Base-by-base conservation (phyloP, 2,329 filamentous ascomycete genomes). In the Camillea tinctor region DNA sequence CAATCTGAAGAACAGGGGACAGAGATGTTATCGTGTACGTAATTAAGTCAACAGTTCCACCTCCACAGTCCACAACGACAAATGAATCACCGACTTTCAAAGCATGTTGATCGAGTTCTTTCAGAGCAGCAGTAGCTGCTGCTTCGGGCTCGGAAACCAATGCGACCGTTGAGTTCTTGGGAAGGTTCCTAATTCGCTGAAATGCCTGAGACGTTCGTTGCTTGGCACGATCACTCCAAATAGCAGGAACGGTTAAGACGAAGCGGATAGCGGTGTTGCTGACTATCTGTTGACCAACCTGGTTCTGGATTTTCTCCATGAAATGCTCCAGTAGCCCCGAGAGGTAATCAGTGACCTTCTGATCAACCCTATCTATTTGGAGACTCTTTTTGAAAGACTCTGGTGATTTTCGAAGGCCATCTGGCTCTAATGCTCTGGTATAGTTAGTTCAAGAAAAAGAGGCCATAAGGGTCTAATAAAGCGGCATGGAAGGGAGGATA, bases 181-280 rank as follows among this genome's bases (percentile, higher is more conserved):
- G 72, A 3, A 77, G 66, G 8, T 70, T 71, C 1, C 67, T 64
- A 21, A 79, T 74, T 17, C 73, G 74, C 44, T 77, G 73, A 50
- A 77, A 80, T 17, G 81, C 80, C 54, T 76, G 72, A 52, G 74
- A 73, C 1, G 82, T 86, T 40, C 77, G 77, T 50, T 82, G 75
- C 55, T 83, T 85, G 26, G 83, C 82, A 4, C 74, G 74, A 51
- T 84, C 82, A 44, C 79, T 82, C 84, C 84, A 87, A 7, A 87
- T 82, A 4, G 84, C 83, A 0, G 84, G 84, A 0, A 86, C 83
- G 0, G 84, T 85, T 20, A 86, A 72, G 51, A 86, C 77, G 58
- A 84, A 84, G 57, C 85, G 78, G 62, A 84, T 76, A 0, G 79
- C 75, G 0, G 75, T 83, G 19, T 72, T 77, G 3, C 72, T 71